These are phyloP conservation scores for Allium sativum DNA, from an alignment of 106 monocot species.

Conservation along the genomic window DNA sequence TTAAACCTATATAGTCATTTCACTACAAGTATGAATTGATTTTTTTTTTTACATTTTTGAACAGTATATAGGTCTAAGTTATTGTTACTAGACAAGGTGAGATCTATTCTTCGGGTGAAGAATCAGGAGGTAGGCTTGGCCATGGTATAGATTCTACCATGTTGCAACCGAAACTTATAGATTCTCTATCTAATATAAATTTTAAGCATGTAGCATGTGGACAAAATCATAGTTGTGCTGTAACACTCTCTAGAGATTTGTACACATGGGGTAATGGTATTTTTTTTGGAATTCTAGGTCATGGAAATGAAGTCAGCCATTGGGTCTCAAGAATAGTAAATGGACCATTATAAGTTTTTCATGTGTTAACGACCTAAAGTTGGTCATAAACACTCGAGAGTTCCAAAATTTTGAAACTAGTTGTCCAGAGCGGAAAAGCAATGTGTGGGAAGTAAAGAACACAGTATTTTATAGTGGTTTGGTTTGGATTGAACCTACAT, in stretches of 20 bases:
- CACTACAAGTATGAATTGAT: no score
- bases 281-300: constrained; percentile 63
- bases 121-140: constrained; percentile 90
- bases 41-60: no score
- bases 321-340: constrained; percentile 70
- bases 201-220: constrained; percentile 91
- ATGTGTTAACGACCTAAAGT: no score
- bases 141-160: constrained; percentile 89
- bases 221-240: constrained; percentile 71
- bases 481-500: no score
- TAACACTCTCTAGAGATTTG: constrained; percentile 64
- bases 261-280: constrained; percentile 83
- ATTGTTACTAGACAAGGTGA: constrained; percentile 98
- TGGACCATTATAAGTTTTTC: constrained; percentile 57
- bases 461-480: no score
- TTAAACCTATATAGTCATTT: no score
- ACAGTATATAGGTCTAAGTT: no score
- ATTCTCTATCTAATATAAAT: constrained; percentile 65
- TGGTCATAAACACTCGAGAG: no score
- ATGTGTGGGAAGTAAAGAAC: no score
- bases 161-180: constrained; percentile 82
- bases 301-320: constrained; percentile 54
- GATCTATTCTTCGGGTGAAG: constrained; percentile 92
- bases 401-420: no score
- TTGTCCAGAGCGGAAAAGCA: no score